Percentiles rank a stretch among this genome's conserved stretches.
phyloP scores from a whole-genome alignment of 2,329 filamentous ascomycete genomes.

The Fusarium clavum region DNA sequence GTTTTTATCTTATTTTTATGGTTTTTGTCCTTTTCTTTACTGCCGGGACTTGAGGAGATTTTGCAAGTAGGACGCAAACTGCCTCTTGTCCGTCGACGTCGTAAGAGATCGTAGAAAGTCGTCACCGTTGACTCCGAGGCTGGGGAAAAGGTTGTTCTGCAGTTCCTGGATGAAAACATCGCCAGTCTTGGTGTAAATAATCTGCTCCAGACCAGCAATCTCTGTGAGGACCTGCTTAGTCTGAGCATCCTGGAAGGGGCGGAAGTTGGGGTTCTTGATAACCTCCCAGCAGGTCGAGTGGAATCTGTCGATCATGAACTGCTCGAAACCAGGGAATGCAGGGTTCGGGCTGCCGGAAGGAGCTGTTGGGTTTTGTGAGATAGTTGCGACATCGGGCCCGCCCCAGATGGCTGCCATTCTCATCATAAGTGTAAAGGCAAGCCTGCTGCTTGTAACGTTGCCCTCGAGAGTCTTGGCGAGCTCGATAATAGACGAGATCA shows the following conservation, averaged over 20 bases:
- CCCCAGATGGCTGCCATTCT: constrained; percentile 92
- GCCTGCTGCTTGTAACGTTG: constrained; percentile 69
- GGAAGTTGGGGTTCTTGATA: constrained; percentile 81
- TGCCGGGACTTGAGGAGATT: constrained; percentile 63
- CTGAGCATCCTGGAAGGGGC: constrained; percentile 83
- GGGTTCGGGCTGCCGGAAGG: constrained; percentile 65
- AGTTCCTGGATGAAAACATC: constrained; percentile 80
- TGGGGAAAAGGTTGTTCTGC: constrained; percentile 71
- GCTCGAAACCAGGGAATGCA: constrained; percentile 86
- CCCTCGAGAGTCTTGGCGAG: constrained; percentile 81
- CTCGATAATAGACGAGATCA: constrained; percentile 86
- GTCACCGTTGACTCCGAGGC: constrained; percentile 71
- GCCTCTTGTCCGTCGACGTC: constrained; percentile 69
- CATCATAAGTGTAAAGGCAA: constrained; percentile 84
- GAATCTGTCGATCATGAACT: constrained; percentile 89
- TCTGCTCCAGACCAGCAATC: constrained; percentile 87
- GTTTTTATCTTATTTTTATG: constrained; percentile 3
- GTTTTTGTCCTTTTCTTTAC: constrained; percentile 28
- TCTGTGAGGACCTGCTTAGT: constrained; percentile 89
- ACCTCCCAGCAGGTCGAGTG: constrained; percentile 92
- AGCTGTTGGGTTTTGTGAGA: constrained; percentile 63
- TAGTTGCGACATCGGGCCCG: constrained; percentile 78
- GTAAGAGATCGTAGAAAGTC: constrained; percentile 71
- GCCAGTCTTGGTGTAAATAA: constrained; percentile 90
- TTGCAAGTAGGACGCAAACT: constrained; percentile 73